Evolutionary conservation across 108 stramenopile species (phyloP).

Genomic region (Conticribra weissflogii): DNA sequence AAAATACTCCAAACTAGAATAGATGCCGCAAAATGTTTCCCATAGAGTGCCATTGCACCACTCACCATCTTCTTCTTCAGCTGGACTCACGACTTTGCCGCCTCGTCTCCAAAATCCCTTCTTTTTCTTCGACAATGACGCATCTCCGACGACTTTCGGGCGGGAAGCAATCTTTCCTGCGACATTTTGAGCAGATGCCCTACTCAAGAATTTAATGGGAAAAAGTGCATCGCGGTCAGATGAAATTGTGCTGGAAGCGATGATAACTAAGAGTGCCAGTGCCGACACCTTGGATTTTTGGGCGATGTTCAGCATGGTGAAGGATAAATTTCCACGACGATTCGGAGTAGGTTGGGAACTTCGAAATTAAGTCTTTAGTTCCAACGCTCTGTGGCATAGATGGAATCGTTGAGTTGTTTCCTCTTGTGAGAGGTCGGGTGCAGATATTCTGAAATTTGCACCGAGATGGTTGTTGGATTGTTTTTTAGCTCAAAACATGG

Average conservation of each 20-base stretch:
- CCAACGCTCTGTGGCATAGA: too few relatives aligned
- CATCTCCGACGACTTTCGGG: slow-evolving; percentile 20
- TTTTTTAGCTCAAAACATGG: too few relatives aligned
- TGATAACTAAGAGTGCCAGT: neutral
- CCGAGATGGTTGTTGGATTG: too few relatives aligned
- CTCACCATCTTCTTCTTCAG: slow-evolving; percentile 19
- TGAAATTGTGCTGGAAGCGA: neutral
- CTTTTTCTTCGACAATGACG: slow-evolving; percentile 21
- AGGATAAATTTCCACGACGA: too few relatives aligned
- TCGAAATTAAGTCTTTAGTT: too few relatives aligned
- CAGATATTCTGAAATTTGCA: too few relatives aligned
- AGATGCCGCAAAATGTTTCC: neutral
- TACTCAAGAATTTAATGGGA: too few relatives aligned
- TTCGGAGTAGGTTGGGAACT: too few relatives aligned
- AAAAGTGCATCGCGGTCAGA: neutral
- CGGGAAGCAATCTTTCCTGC: slow-evolving; percentile 38
- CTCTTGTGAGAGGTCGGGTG: too few relatives aligned
- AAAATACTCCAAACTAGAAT: neutral
- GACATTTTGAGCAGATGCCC: slow-evolving; percentile 33
- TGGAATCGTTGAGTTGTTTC: too few relatives aligned
- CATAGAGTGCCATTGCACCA: slow-evolving; percentile 13
- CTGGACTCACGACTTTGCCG: neutral
- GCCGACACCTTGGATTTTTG: neutral
- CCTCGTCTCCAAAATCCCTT: neutral
- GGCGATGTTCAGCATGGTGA: too few relatives aligned